Conservation (phyloP, 306 rosid genomes). For the Cicer pinnatifidum region DNA sequence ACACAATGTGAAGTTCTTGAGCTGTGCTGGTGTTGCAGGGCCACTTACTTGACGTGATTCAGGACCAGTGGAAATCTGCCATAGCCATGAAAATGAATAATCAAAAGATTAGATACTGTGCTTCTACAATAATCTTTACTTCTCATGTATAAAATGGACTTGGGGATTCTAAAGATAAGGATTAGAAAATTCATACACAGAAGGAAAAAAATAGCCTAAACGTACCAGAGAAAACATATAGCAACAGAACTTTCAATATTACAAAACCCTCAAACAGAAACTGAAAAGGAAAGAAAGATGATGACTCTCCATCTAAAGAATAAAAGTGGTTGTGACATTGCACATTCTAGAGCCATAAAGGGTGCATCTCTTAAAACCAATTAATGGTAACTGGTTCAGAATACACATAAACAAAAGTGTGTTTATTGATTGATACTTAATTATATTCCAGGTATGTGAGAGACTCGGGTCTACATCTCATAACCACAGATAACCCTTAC, state of each 20-base stretch:
- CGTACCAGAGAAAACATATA: slow-evolving; percentile 15
- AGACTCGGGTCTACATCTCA: background rate
- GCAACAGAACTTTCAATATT: slow-evolving; percentile 14
- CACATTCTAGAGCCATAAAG: background rate
- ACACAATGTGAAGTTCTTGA: slow-evolving; percentile 81
- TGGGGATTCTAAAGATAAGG: slow-evolving; percentile 23
- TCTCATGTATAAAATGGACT: slow-evolving; percentile 14
- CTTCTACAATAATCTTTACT: slow-evolving; percentile 3
- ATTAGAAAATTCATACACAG: background rate
- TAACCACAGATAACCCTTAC: background rate
- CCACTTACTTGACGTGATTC: slow-evolving; percentile 94
- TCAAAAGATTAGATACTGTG: slow-evolving; percentile 34
- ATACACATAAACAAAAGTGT: background rate
- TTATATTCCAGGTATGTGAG: background rate
- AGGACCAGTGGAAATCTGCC: slow-evolving; percentile 95
- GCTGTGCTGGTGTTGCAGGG: slow-evolving; percentile 92
- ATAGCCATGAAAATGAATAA: slow-evolving; percentile 39
- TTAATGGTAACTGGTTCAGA: background rate
- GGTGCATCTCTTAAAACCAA: slow-evolving; percentile 13
- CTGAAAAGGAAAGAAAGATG: background rate
- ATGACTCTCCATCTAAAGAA: slow-evolving; percentile 1
- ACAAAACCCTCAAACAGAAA: slow-evolving; percentile 12
- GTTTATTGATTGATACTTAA: background rate
- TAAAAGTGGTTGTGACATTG: background rate
- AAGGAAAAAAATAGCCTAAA: background rate